Evolutionary conservation across 2,329 filamentous ascomycete genomes (phyloP).

Genomic region (Fusarium dimerum): DNA sequence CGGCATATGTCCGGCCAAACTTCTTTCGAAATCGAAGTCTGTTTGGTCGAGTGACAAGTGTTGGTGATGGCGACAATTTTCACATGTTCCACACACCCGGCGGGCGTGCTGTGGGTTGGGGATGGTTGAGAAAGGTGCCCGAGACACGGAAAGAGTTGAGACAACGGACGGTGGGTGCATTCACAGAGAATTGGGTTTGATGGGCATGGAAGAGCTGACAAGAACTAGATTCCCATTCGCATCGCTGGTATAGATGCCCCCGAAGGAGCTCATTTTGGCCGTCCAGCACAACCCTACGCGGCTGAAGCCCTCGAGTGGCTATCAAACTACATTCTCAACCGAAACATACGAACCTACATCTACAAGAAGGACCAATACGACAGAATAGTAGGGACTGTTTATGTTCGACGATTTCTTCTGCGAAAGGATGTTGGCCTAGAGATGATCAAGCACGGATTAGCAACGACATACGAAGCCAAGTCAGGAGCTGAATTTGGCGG

Average conservation of each 20-base stretch:
- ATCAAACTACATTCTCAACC: constrained; percentile 67
- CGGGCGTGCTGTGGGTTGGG: constrained; percentile 86
- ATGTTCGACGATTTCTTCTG: constrained; percentile 67
- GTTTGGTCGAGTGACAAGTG: constrained; percentile 85
- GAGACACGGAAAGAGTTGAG: constrained; percentile 67
- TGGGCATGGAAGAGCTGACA: constrained; percentile 14
- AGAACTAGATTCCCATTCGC: constrained; percentile 74
- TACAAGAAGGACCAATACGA: constrained; percentile 90
- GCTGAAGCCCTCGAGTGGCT: constrained; percentile 83
- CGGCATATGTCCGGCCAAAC: constrained; percentile 70
- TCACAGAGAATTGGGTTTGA: not conserved
- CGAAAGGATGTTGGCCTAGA: constrained; percentile 82
- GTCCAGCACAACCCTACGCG: constrained; percentile 80
- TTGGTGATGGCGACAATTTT: constrained; percentile 96
- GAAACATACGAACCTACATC: constrained; percentile 78
- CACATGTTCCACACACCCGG: constrained; percentile 93
- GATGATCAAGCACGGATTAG: constrained; percentile 83
- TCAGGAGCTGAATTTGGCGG: constrained; percentile 85
- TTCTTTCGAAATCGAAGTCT: constrained; percentile 76
- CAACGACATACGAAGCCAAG: constrained; percentile 94
- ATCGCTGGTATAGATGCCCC: constrained; percentile 93
- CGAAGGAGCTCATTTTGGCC: constrained; percentile 89
- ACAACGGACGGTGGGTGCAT: constrained; percentile 69
- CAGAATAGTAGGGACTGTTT: constrained; percentile 84
- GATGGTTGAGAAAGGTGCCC: constrained; percentile 81